A percentile compares a stretch with the other conserved stretches of the same genome.
Evolutionary conservation across 805 yeast genomes (phyloP).

Genomic region (Saturnispora serradocipensis): DNA sequence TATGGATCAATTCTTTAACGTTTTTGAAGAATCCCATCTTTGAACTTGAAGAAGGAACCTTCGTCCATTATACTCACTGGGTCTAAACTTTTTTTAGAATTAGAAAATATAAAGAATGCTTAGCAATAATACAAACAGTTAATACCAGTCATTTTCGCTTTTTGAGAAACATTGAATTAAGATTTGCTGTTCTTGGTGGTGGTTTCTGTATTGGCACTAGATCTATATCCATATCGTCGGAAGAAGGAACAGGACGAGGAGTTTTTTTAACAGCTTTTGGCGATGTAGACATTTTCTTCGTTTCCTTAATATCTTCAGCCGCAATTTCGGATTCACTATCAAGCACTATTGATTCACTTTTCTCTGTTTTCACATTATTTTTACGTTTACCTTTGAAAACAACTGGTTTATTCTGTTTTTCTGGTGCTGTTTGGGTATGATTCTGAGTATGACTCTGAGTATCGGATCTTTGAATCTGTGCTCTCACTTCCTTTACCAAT

Average conservation of each 20-base stretch:
- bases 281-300: no score
- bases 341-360: not conserved
- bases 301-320: not conserved
- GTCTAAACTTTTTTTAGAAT: not conserved
- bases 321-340: not conserved
- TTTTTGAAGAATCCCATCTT: constrained; percentile 24
- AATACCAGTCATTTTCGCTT: not conserved
- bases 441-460: not conserved
- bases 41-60: not conserved
- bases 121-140: not conserved
- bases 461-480: constrained; percentile 13
- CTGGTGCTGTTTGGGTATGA: not conserved
- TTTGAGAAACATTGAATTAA: constrained; percentile 1
- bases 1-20: constrained; percentile 32
- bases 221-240: not conserved
- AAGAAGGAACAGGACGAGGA: not conserved
- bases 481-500: constrained; percentile 23
- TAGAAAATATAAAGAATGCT: not conserved
- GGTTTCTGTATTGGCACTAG: not conserved
- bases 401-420: not conserved
- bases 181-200: not conserved
- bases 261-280: not conserved
- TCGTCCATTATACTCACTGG: not conserved
- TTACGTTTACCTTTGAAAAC: not conserved
- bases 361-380: not conserved